Evolutionary conservation across 352 stramenopile genomes (phyloP).

Genomic region (Globisporangium echinulatum): DNA sequence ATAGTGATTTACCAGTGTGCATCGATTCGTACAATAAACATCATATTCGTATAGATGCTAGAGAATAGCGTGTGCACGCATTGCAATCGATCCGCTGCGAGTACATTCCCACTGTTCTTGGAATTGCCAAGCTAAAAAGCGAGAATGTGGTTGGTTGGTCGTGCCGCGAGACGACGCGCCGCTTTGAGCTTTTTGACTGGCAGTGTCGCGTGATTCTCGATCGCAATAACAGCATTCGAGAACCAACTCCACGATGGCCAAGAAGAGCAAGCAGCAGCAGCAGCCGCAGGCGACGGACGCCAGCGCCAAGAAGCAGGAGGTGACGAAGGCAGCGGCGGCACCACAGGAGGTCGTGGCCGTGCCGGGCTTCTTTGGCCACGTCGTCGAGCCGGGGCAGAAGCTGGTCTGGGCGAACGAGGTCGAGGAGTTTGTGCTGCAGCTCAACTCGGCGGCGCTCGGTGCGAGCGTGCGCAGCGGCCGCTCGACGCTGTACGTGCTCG

Average conservation of each 20-base stretch:
- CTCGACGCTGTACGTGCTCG: constrained; percentile 68
- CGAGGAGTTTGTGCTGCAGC: constrained; percentile 70
- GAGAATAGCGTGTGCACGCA: too few relatives aligned
- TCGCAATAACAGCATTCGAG: background rate
- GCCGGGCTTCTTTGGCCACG: constrained; percentile 77
- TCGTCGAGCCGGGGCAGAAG: constrained; percentile 53
- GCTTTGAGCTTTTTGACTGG: too few relatives aligned
- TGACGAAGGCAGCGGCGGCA: constrained; percentile 5
- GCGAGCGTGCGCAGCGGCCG: constrained; percentile 40
- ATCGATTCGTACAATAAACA: too few relatives aligned
- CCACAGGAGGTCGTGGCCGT: constrained; percentile 38
- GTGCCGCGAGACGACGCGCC: too few relatives aligned
- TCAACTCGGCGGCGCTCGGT: constrained; percentile 70
- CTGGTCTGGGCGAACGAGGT: constrained; percentile 67
- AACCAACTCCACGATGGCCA: background rate
- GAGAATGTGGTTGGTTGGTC: too few relatives aligned
- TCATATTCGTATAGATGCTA: too few relatives aligned
- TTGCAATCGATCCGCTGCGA: too few relatives aligned
- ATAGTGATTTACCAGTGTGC: too few relatives aligned
- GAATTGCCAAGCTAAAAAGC: too few relatives aligned
- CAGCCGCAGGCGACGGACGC: background rate
- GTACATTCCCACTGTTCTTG: too few relatives aligned
- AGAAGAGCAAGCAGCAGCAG: constrained; percentile 8
- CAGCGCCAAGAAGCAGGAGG: constrained; percentile 2
- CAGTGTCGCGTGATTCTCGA: too few relatives aligned